These are phyloP conservation scores for Penicillium pancosmium DNA, from an alignment of 495 filamentous ascomycete genomes.

Conservation along the genomic window DNA sequence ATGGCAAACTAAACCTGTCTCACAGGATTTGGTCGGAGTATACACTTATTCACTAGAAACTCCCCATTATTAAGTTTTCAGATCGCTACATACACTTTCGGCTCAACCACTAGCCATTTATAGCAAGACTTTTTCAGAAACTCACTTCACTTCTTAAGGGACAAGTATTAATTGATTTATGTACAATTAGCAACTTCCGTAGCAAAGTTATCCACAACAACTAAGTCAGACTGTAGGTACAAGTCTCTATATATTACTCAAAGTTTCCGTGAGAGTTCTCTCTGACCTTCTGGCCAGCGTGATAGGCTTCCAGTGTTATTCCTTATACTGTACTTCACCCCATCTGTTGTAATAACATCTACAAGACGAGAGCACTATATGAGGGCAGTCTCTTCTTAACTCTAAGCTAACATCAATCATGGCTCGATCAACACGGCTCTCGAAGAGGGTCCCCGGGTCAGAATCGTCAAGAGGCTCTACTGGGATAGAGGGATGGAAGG, in stretches of 20 bases:
- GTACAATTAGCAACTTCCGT: neutral
- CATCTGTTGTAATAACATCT: neutral
- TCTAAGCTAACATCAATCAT: neutral
- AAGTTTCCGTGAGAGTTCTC: neutral
- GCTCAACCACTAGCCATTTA: neutral
- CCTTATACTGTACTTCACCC: neutral
- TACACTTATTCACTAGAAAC: neutral
- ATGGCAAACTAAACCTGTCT: no score
- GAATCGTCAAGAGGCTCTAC: neutral
- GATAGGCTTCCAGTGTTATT: neutral
- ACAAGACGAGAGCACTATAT: neutral
- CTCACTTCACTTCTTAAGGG: neutral
- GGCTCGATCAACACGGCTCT: neutral
- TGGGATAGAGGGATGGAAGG: no score
- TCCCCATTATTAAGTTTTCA: neutral
- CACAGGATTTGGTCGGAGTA: no score
- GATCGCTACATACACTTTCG: neutral
- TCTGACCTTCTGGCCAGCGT: neutral
- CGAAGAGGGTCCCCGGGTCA: neutral
- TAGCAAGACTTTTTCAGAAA: neutral
- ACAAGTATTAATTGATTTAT: neutral
- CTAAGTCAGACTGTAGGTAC: neutral
- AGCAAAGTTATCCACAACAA: neutral
- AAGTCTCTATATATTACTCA: neutral
- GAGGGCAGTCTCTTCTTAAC: neutral